Base-by-base conservation (phyloP, 2,329 filamentous ascomycete genomes). In the Claviceps purpurea region DNA sequence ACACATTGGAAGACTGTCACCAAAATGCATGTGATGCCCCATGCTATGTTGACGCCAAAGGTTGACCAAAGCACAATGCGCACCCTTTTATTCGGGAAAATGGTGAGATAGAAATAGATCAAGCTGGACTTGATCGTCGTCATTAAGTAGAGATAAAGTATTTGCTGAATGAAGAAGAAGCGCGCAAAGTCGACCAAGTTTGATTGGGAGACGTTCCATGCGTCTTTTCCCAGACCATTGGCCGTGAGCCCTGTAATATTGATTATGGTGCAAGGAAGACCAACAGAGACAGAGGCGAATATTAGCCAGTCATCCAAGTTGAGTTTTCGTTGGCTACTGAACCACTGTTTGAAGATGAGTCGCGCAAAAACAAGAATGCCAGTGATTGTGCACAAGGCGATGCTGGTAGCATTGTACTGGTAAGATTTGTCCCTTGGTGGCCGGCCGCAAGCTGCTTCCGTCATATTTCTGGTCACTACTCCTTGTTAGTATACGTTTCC, bases 271-370 rank as follows among this genome's bases (percentile, higher is more conserved):
- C 56, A 58, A 0, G 60, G 59, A 5, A 64, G 50, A 18, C 58
- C 57, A 13, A 59, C 53, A 13, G 60, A 16, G 40, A 59, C 54
- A 13, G 60, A 56, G 0, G 58, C 30, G 0, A 64, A 40, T 3
- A 64, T 61, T 22, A 65, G 56, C n/a, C 61, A 59, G 50, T 68
- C 66, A 34, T 68, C 65, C 5, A 65, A 49, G 2, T 56, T 62
- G 13, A 69, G 64, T 1, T 60, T 62, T 63, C 6, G 58, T 47
- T 11, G 61, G 60, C 20, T 65, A 60, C 48, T 58, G 61, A 30
- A 59, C 60, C 4, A 60, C 55, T 18, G 68, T 50, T 59, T 59
- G 48, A 58, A 60, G 5, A 50, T 47, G 11, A 61, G 49, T 14
- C 60, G 53, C 6, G 56, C 50, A 6, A 55, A n/a, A 34, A 61